Evolutionary conservation across 2,329 filamentous ascomycete species (phyloP), one percentile per base, ranked within the genome.

Genomic region (Leptographium flavum): DNA sequence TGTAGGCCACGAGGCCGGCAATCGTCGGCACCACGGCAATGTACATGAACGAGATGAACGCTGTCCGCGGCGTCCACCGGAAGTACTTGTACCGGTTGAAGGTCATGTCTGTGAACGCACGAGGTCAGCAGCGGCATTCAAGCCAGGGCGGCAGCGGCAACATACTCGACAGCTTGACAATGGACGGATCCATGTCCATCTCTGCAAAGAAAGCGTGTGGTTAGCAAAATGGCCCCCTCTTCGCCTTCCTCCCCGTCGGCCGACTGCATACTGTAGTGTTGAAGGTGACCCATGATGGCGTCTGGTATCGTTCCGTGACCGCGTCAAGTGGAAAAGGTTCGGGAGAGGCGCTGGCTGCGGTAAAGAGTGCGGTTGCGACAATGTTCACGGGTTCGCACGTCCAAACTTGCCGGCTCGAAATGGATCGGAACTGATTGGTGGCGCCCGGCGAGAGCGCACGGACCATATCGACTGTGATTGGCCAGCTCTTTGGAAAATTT

Each of bases 51-150:
- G 81, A 80, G 57, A 95, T 64, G 67, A 76, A 79, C 27, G 86
- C 87, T 39, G 87, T 94, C 58, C 83, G 74, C 43, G 79, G 75
- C 31, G 83, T 96, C 86, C 87, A 96, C 64, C 87, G 77, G 76
- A 96, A 98, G 76, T 86, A 94, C 68, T 87, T 87, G 76, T 88
- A 82, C 54, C 92, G 83, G 70, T 85, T 87, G 58, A 75, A 70
- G 58, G 74, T 77, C 79, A 95, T 84, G 62, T 83, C 88, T 94
- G 57, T 44, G 35, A 11, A 2, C 1, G 21, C n/a, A 25, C 13
- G 27, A 23, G 9, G 36, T 35, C 23, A 44, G 35, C n/a, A 5
- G 6, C n/a, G 6, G 9, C 11, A 23, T 9, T 40, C 64, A 27
- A 32, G 15, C 4, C 1, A 28, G 13, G 14, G 19, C 23, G 31